A percentile compares a stretch with the other conserved stretches of the same genome.
These are phyloP conservation scores for Fraxinus excelsior DNA, from an alignment of 257 asterid species.

Conservation along the genomic window DNA sequence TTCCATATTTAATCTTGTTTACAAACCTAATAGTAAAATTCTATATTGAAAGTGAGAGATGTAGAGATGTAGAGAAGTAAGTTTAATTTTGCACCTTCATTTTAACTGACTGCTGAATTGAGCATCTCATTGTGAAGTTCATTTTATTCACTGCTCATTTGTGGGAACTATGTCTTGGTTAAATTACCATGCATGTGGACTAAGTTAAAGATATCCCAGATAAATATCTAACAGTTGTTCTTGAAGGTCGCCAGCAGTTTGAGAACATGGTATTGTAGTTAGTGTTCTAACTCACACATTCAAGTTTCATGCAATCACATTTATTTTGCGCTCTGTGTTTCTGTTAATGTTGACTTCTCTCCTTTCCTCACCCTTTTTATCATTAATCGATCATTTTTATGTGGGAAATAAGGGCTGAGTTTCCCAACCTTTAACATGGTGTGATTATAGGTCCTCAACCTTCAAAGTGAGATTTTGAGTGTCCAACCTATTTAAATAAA, in stretches of 20 bases:
- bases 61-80: not conserved
- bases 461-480: no score
- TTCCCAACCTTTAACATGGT: no score
- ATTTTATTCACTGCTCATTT: not conserved
- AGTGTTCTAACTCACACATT: not conserved
- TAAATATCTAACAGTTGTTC: not conserved
- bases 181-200: not conserved
- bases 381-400: not conserved
- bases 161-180: slow-evolving; percentile 1
- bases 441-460: no score
- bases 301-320: not conserved
- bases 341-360: not conserved
- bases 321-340: not conserved
- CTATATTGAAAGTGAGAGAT: not conserved
- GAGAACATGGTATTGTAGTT: not conserved
- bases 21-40: not conserved
- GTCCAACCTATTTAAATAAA: no score
- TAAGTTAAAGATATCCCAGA: not conserved
- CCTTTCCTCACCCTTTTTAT: not conserved
- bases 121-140: slow-evolving; percentile 12
- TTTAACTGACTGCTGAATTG: not conserved
- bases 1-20: slow-evolving; percentile 4
- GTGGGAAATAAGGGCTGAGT: no score
- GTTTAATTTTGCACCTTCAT: not conserved
- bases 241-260: slow-evolving; percentile 15